A percentile compares a stretch with the other conserved stretches of the same genome.
phyloP scores from a whole-genome alignment of 305 asterid genomes.

The Rubia peregrina region DNA sequence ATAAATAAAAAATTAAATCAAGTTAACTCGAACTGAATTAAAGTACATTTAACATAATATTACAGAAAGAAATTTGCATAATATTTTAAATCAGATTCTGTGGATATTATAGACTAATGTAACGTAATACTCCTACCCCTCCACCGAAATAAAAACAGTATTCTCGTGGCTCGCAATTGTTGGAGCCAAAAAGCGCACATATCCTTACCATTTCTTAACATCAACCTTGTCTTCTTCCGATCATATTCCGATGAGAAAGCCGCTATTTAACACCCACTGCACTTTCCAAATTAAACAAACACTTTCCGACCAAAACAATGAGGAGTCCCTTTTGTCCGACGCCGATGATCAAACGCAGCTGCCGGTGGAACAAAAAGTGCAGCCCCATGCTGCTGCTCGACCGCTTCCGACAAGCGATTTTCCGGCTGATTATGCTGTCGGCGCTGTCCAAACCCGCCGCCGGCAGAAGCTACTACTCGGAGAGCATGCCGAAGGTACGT shows the following conservation, averaged over 20 bases:
- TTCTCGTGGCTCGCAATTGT: constrained; percentile 11
- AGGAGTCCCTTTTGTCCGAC: constrained; percentile 48
- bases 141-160: not conserved
- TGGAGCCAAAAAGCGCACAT: constrained; percentile 4
- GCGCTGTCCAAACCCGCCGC: constrained; percentile 39
- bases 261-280: not conserved
- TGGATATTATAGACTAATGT: not conserved
- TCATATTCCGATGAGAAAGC: not conserved
- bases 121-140: not conserved
- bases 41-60: too few species aligned
- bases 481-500: not conserved
- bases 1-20: too few species aligned
- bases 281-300: constrained; percentile 10
- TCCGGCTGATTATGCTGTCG: constrained; percentile 52
- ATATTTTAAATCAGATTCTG: not conserved
- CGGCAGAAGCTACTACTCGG: constrained; percentile 5
- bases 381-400: constrained; percentile 41
- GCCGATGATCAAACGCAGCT: constrained; percentile 23
- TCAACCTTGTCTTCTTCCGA: constrained; percentile 6
- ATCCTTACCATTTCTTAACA: not conserved
- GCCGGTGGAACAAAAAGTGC: constrained; percentile 23
- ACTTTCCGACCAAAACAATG: constrained; percentile 17
- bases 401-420: constrained; percentile 57
- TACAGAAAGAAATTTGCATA: too few species aligned
- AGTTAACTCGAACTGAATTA: too few species aligned